Percentiles rank a stretch among this genome's conserved stretches.
phyloP scores from a whole-genome alignment of 2,329 filamentous ascomycete species.

The Diaporthe caulivora region DNA sequence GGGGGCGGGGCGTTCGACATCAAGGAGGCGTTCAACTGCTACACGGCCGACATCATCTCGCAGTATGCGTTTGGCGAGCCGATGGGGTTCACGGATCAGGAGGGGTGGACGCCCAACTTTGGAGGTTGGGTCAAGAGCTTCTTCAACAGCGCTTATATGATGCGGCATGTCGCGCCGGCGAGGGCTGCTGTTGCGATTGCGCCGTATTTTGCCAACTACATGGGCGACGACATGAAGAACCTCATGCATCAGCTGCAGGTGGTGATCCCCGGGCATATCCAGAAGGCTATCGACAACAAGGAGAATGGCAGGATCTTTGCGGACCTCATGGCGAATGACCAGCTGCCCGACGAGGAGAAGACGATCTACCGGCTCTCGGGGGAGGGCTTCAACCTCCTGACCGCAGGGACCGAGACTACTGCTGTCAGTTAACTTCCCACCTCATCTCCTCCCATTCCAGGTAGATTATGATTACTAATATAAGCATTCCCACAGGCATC shows the following conservation, averaged over 20 bases:
- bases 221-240: constrained; percentile 41
- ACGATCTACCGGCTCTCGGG: constrained; percentile 39
- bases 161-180: constrained; percentile 46
- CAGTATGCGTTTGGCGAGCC: constrained; percentile 33
- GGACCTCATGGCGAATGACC: constrained; percentile 44
- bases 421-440: not conserved
- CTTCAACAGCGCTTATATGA: constrained; percentile 33
- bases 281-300: constrained; percentile 39
- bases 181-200: constrained; percentile 45
- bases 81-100: constrained; percentile 32
- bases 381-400: constrained; percentile 42
- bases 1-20: not conserved
- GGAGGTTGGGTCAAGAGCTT: constrained; percentile 45
- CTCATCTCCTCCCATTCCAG: no score
- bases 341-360: constrained; percentile 40
- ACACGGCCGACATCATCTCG: constrained; percentile 22
- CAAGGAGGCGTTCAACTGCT: constrained; percentile 33
- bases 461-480: not conserved
- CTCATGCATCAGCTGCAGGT: constrained; percentile 46
- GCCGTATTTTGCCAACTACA: constrained; percentile 44
- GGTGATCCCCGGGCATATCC: constrained; percentile 44
- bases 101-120: constrained; percentile 34
- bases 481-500: not conserved
- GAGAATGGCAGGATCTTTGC: constrained; percentile 46
- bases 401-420: constrained; percentile 43